Conservation (phyloP, 1,284 basidiomycete genomes). For the Boletus sp. region DNA sequence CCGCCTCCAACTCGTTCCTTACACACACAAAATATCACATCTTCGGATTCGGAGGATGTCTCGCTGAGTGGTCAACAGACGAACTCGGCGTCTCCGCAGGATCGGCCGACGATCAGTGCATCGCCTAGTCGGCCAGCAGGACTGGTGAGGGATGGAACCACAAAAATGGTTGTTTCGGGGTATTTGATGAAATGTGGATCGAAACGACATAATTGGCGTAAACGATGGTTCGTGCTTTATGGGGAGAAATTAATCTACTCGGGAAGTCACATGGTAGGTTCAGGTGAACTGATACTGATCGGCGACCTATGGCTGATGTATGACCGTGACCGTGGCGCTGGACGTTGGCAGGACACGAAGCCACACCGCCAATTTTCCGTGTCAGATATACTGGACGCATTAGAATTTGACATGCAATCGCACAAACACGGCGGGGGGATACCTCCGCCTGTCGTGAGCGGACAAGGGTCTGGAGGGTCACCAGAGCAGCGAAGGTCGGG, state of each 20-base stretch:
- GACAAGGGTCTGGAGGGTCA: slow-evolving; percentile 32
- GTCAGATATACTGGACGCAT: slow-evolving; percentile 83
- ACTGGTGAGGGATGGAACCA: slow-evolving; percentile 44
- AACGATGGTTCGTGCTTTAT: slow-evolving; percentile 87
- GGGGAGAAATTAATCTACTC: slow-evolving; percentile 80
- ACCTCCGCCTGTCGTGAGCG: slow-evolving; percentile 35
- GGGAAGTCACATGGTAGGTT: slow-evolving; percentile 82
- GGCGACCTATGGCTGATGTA: slow-evolving; percentile 14
- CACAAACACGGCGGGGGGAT: slow-evolving; percentile 36
- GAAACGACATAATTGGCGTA: slow-evolving; percentile 92
- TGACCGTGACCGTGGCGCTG: slow-evolving; percentile 2
- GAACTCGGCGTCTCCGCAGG: slow-evolving; percentile 41
- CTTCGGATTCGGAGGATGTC: slow-evolving; percentile 74
- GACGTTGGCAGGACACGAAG: slow-evolving; percentile 68
- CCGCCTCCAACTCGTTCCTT: slow-evolving; percentile 40
- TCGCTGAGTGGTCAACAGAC: slow-evolving; percentile 40
- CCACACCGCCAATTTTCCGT: slow-evolving; percentile 85
- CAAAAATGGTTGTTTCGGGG: slow-evolving; percentile 78
- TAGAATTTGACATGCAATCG: slow-evolving; percentile 74
- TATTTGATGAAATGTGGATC: slow-evolving; percentile 97
- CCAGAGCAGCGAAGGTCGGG: slow-evolving; percentile 39
- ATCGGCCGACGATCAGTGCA: slow-evolving; percentile 33
- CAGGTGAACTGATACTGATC: slow-evolving; percentile 8
- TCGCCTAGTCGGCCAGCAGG: slow-evolving; percentile 39
- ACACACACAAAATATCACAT: slow-evolving; percentile 48